Evolutionary conservation across 2,329 filamentous ascomycete genomes (phyloP), one percentile per base, ranked within the genome.

Genomic region (Cercospora sp.): DNA sequence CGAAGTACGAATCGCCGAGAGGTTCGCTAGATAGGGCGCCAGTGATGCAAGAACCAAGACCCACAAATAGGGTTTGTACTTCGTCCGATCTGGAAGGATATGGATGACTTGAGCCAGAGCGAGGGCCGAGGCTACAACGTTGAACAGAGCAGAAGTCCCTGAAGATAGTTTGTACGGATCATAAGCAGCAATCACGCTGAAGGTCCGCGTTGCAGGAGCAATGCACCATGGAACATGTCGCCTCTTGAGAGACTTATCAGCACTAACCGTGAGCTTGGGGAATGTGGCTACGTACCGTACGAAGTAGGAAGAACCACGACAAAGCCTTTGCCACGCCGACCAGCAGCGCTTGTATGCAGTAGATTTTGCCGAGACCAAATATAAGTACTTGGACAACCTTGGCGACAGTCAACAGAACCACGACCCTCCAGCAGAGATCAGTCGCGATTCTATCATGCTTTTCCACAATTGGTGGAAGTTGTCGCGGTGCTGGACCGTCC

Each of bases 11-110:
- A 59, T 40, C 30, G 57, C 57, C 10, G 30, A 28, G 23, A 33
- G 18, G 9, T 59, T 59, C 30, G 28, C 26, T 18, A 59, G 18
- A 3, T 31, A 59, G n/a, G 57, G 57, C 79, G 79, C 18, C 45
- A 63, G 20, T 12, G 61, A 31, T 23, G 61, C 61, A 28, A 63
- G 60, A 23, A 63, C 13, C 23, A 63, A 63, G 5, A 31, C 28
- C 60, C 60, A 63, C 8, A 63, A 18, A 63, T 12, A 40, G 18
- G 28, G 16, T 45, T 28, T 63, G 40, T 23, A 23, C 40, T 53
- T 63, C 16, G 60, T 26, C n/a, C 48, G 36, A 13, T 53, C 51
- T n/a, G 60, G 60, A 30, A 63, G 42, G n/a, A 55, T 18, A 26
- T 63, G 20, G 20, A 63, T 48, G 42, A 63, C 60, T 45, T 63